These are phyloP conservation scores for Rosa chinensis DNA, from an alignment of 306 rosid genomes.

Conservation along the genomic window DNA sequence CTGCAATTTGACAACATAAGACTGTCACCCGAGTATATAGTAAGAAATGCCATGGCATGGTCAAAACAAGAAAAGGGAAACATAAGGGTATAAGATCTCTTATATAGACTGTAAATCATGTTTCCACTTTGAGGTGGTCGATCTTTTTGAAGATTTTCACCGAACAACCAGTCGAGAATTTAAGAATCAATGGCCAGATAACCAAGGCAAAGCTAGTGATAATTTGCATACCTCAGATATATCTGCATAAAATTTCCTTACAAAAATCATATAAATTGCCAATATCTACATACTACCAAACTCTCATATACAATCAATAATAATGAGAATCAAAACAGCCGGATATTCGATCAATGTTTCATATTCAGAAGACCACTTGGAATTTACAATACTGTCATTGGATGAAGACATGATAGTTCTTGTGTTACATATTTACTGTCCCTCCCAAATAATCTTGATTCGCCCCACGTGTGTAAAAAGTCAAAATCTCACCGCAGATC, in stretches of 20 bases:
- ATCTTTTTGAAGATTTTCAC: not conserved
- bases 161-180: not conserved
- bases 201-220: not conserved
- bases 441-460: conserved; percentile 6
- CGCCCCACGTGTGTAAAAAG: not conserved
- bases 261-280: not conserved
- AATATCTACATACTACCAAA: not conserved
- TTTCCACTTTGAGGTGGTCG: not conserved
- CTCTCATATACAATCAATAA: not conserved
- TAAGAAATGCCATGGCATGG: not conserved
- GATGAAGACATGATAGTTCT: conserved; percentile 22
- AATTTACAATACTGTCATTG: conserved; percentile 24
- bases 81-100: not conserved
- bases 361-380: conserved; percentile 14
- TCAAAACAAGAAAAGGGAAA: not conserved
- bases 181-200: not conserved
- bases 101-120: not conserved
- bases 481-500: conserved; percentile 62
- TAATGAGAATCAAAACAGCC: not conserved
- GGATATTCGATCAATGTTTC: not conserved
- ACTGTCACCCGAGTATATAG: not conserved
- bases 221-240: not conserved
- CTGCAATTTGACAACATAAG: too few relatives aligned
- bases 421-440: conserved; percentile 25
- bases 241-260: not conserved